phyloP scores from a whole-genome alignment of 345 rosid species.

The Salix udensis region DNA sequence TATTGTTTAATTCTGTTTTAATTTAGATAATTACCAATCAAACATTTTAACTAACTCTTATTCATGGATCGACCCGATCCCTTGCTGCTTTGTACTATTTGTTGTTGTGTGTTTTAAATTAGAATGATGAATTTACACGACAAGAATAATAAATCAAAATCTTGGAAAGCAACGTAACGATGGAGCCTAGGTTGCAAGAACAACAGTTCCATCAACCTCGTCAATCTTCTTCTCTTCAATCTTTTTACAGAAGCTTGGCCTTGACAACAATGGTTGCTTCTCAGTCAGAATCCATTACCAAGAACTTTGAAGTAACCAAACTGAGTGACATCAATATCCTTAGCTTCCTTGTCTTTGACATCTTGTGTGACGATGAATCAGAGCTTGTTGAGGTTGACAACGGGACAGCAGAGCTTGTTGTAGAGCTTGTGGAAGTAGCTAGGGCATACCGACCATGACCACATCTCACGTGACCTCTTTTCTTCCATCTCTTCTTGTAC shows the following conservation, averaged over 20 bases:
- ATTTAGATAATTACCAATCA: too few relatives aligned
- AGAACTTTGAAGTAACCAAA: slow-evolving; percentile 28
- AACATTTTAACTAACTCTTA: too few relatives aligned
- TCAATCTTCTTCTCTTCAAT: slow-evolving; percentile 28
- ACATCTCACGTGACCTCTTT: slow-evolving; percentile 24
- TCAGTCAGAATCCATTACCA: slow-evolving; percentile 24
- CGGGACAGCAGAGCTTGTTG: slow-evolving; percentile 22
- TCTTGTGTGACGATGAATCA: slow-evolving; percentile 29
- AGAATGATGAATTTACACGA: too few relatives aligned
- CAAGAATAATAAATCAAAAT: neutral
- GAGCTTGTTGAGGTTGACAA: slow-evolving; percentile 31
- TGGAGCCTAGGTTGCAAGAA: slow-evolving; percentile 17
- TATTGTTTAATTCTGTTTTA: too few relatives aligned
- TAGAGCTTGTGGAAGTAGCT: slow-evolving; percentile 24
- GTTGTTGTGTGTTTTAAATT: too few relatives aligned
- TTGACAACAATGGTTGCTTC: slow-evolving; percentile 30
- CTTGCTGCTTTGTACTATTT: too few relatives aligned
- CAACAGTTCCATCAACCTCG: slow-evolving; percentile 27
- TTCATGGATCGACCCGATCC: too few relatives aligned
- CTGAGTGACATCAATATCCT: slow-evolving; percentile 26
- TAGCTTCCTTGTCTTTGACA: slow-evolving; percentile 16
- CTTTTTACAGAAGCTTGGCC: slow-evolving; percentile 21
- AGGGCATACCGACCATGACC: slow-evolving; percentile 26
- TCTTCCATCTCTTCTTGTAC: slow-evolving; percentile 26
- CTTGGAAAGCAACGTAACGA: neutral